Conservation (phyloP, 345 rosid genomes). For the Cardamine resedifolia region DNA sequence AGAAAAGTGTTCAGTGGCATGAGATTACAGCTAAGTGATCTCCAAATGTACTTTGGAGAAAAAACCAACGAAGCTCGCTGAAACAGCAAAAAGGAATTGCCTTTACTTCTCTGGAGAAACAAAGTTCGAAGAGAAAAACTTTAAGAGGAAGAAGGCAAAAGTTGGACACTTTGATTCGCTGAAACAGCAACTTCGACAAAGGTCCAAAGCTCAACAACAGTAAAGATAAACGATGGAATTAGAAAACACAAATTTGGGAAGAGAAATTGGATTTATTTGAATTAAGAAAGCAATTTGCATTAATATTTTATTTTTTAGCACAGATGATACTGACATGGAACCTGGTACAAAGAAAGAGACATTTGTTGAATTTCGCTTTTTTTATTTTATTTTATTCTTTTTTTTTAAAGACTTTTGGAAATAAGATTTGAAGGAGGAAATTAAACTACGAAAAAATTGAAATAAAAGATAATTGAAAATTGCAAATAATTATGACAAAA, state of each 20-base stretch:
- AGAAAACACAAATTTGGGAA: not conserved
- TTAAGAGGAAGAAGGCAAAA: conserved; percentile 14
- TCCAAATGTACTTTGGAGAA: conserved; percentile 22
- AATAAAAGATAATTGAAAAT: too few species aligned
- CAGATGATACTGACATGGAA: conserved; percentile 27
- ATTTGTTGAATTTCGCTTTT: not conserved
- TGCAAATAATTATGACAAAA: not conserved
- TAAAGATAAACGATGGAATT: conserved; percentile 22
- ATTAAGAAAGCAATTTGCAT: not conserved
- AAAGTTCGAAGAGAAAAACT: not conserved
- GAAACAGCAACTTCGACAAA: conserved; percentile 25
- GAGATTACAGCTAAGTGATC: conserved; percentile 28
- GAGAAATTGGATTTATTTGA: not conserved
- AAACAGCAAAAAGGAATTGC: conserved; percentile 13
- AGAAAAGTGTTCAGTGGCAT: conserved; percentile 15
- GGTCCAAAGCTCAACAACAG: conserved; percentile 32
- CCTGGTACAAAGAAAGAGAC: conserved; percentile 28
- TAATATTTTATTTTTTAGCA: not conserved
- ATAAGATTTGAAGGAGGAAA: not conserved
- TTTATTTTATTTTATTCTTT: too few species aligned
- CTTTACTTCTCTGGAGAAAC: conserved; percentile 17
- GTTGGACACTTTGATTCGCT: conserved; percentile 21
- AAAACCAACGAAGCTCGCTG: conserved; percentile 34
- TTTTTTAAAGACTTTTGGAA: not conserved
- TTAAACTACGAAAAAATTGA: not conserved